Base-by-base conservation (phyloP, 352 stramenopile species). In the Globisporangium lucens region DNA sequence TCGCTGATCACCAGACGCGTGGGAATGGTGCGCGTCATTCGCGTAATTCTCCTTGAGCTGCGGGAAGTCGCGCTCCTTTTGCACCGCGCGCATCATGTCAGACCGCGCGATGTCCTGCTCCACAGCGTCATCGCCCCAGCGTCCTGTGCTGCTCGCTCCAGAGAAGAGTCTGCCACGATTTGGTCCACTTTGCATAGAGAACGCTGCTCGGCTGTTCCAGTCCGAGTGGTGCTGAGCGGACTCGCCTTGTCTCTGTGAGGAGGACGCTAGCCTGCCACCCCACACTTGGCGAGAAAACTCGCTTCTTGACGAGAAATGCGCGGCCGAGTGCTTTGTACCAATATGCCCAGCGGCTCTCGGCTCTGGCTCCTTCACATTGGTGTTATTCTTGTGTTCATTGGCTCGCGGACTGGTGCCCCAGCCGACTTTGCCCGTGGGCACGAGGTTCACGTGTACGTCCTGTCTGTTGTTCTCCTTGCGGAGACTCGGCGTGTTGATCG, bases 401-500 rank as follows among this genome's bases (percentile, higher is more conserved):
- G 43, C 43, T 22, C 17, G 15, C 2, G 65, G 36, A 12, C 49
- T 66, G n/a, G 73, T 74, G 1, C 70, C 80, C 79, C 82, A 88
- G 17, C 82, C 76, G 24, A 72, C 71, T 36, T 71, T 55, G 3
- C 61, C 68, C 4, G 73, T 69, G 10, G 74, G 74, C 13, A 86
- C 77, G 4, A 84, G 67, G 59, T 61, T 76, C 59, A 82, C 76
- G n/a, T 71, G 63, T 17, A 75, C 64, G 57, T 87, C 70, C 36
- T 83, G 73, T 24, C 69, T 68, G n/a, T 80, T 74, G 63, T 78
- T 78, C 59, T 93, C 83, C 51, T 79, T 80, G 58, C 85, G 86
- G 20, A 92, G 66, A 70, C 85, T 94, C 15, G 82, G 82, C 30
- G 87, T 92, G 72, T 94, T 94, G 67, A 93, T 82, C 1, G 87